Evolutionary conservation across 345 rosid genomes (phyloP).

Genomic region (Hevea brasiliensis): DNA sequence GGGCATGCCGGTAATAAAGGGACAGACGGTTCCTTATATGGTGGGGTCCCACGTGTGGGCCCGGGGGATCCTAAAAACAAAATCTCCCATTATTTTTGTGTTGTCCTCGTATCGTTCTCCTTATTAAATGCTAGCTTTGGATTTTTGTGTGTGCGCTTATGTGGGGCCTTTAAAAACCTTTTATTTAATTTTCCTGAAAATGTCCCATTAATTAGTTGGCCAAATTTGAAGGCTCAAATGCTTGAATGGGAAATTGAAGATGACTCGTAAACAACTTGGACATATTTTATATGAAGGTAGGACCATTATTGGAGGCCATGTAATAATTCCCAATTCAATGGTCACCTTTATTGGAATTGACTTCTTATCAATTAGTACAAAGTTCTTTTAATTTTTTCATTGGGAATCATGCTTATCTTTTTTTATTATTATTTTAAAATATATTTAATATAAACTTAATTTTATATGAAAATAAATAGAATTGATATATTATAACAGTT

Average conservation of each 20-base stretch:
- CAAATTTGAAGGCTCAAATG: constrained; percentile 14
- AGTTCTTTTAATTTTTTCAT: not conserved
- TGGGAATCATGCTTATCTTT: not conserved
- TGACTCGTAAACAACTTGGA: constrained; percentile 15
- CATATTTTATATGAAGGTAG: not conserved
- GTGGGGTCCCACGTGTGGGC: constrained; percentile 23
- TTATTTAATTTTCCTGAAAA: not conserved
- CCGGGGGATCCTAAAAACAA: constrained; percentile 17
- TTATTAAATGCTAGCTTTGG: constrained; percentile 30
- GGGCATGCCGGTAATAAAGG: constrained; percentile 52
- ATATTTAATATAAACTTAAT: too few species aligned
- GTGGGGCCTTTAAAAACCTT: constrained; percentile 7
- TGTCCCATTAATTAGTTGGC: constrained; percentile 14
- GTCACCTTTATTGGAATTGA: constrained; percentile 3
- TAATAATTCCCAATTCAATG: not conserved
- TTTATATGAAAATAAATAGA: too few species aligned
- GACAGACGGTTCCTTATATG: constrained; percentile 40
- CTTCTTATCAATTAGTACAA: not conserved
- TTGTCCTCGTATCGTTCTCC: constrained; percentile 27
- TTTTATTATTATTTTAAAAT: too few species aligned
- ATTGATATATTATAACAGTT: too few species aligned
- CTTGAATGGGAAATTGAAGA: constrained; percentile 11
- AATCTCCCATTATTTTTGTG: constrained; percentile 33
- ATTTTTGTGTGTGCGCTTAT: not conserved
- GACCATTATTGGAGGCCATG: constrained; percentile 1